These are phyloP conservation scores for Paulownia fortunei DNA, from an alignment of 257 asterid genomes.

Conservation along the genomic window DNA sequence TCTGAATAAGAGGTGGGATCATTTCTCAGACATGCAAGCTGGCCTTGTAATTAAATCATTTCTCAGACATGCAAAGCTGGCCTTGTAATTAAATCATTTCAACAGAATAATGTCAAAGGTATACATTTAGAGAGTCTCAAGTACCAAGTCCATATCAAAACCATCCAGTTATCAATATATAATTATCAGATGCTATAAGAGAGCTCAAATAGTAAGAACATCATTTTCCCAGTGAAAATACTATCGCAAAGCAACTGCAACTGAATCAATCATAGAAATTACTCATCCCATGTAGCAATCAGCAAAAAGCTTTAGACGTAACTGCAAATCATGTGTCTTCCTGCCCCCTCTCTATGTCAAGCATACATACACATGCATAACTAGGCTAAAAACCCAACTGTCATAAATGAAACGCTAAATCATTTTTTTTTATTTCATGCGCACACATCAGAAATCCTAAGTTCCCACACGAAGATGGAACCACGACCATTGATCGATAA, in stretches of 20 bases:
- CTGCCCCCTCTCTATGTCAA: neutral
- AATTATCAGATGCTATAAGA: neutral
- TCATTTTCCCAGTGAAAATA: too few relatives aligned
- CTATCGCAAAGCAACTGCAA: neutral
- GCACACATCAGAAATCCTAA: neutral
- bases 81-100: neutral
- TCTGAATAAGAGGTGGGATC: neutral
- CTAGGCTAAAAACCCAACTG: neutral
- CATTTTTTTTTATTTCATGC: neutral
- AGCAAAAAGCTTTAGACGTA: neutral
- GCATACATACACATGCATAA: neutral
- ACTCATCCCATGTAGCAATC: neutral
- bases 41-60: neutral
- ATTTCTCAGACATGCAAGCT: neutral
- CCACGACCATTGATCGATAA: neutral
- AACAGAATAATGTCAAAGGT: neutral
- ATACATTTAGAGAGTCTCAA: neutral
- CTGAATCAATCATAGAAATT: neutral
- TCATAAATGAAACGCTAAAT: neutral
- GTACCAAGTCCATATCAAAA: neutral
- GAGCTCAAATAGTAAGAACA: neutral
- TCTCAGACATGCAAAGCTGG: slow-evolving; percentile 15
- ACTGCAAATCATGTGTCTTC: neutral
- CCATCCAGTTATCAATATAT: neutral
- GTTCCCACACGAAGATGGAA: neutral